These are phyloP conservation scores for Saccharomyces hybrid DNA, from an alignment of 1,139 yeast species.

Conservation along the genomic window DNA sequence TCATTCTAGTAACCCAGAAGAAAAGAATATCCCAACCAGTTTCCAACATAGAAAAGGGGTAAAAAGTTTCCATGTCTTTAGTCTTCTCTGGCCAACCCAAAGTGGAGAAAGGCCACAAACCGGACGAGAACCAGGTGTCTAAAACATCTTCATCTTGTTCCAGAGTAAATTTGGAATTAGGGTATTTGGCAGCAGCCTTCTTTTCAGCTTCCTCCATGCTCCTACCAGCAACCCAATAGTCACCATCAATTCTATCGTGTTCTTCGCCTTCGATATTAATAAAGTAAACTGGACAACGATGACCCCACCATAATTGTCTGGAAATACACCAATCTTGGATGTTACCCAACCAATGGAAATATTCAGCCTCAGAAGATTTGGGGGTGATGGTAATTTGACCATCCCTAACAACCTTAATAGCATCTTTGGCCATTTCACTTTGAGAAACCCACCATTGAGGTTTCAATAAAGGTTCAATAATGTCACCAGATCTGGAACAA, in stretches of 20 bases:
- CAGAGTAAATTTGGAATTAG: constrained; percentile 61
- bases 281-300: constrained; percentile 94
- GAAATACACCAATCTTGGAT: constrained; percentile 99
- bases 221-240: constrained; percentile 90
- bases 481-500: constrained; percentile 94
- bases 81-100: constrained; percentile 91
- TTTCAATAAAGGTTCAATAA: constrained; percentile 91
- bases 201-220: constrained; percentile 69
- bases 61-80: constrained; percentile 65
- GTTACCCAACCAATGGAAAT: constrained; percentile 91
- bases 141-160: constrained; percentile 97
- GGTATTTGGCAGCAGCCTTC: constrained; percentile 71
- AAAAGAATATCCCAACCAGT: constrained; percentile 99
- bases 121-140: constrained; percentile 98
- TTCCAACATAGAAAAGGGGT: constrained; percentile 89
- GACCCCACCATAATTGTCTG: constrained; percentile 99
- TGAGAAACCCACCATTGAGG: constrained; percentile 99
- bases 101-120: constrained; percentile 96
- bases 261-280: constrained; percentile 66
- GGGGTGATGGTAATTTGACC: constrained; percentile 83
- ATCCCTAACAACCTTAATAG: constrained; percentile 74
- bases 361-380: constrained; percentile 84
- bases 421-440: constrained; percentile 80
- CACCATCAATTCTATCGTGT: constrained; percentile 50
- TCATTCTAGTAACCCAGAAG: constrained; percentile 99